Conservation (phyloP, 176 grass and related monocot genomes). For the Zoysia japonica region DNA sequence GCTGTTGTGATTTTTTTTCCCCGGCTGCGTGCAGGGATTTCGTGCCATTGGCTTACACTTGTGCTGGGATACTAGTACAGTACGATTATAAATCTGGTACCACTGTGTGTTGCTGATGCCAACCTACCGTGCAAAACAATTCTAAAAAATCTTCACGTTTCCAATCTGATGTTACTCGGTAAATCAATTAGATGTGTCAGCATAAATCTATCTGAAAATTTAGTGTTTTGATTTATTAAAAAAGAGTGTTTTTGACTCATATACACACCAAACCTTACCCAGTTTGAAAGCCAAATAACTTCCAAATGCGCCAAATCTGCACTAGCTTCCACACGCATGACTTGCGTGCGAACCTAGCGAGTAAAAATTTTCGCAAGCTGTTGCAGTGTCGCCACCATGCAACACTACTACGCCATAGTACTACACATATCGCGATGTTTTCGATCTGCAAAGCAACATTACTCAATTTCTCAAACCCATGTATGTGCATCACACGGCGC, state of each 20-base stretch:
- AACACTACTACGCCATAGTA: constrained; percentile 5
- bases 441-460: not conserved
- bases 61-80: no score
- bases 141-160: not conserved
- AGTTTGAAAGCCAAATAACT: constrained; percentile 7
- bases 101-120: not conserved
- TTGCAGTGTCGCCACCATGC: constrained; percentile 39
- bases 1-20: not conserved
- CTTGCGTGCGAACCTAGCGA: constrained; percentile 50
- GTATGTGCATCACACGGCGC: no score
- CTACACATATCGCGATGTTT: not conserved
- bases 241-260: not conserved
- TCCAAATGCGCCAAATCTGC: constrained; percentile 28
- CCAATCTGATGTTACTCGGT: not conserved
- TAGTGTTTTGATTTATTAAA: not conserved
- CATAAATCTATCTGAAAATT: not conserved
- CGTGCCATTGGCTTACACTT: not conserved
- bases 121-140: not conserved
- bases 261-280: constrained; percentile 8
- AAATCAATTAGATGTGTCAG: not conserved
- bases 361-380: constrained; percentile 19
- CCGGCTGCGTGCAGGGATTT: not conserved
- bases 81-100: not conserved
- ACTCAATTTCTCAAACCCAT: no score
- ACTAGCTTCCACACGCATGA: not conserved